Evolutionary conservation across 164 flowering plant species (phyloP).

Genomic region (Malania oleifera): DNA sequence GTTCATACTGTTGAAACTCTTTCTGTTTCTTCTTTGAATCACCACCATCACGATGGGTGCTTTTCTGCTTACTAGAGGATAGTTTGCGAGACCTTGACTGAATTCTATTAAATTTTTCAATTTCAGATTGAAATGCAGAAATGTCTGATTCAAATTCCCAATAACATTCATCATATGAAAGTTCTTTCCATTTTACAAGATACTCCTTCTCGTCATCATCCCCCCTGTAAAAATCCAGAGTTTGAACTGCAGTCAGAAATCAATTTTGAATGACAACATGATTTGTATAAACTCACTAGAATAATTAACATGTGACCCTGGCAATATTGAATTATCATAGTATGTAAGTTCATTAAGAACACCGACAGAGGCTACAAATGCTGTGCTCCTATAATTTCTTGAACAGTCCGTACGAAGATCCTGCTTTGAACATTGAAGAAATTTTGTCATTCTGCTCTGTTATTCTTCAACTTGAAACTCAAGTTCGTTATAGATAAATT

Average conservation of each 20-base stretch:
- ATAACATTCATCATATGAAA: constrained; percentile 83
- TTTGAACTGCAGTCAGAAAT: constrained; percentile 5
- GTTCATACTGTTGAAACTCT: constrained; percentile 85
- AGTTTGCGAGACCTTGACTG: constrained; percentile 43
- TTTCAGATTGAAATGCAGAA: constrained; percentile 77
- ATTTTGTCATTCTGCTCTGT: too few species aligned
- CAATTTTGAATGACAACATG: not conserved
- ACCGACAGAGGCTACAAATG: too few species aligned
- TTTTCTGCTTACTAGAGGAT: constrained; percentile 52
- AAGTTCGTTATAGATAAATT: too few species aligned
- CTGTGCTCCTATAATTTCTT: too few species aligned
- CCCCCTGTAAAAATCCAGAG: constrained; percentile 39
- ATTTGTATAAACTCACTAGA: not conserved
- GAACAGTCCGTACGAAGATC: too few species aligned
- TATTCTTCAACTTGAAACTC: too few species aligned
- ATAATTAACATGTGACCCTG: too few species aligned
- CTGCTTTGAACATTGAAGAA: too few species aligned
- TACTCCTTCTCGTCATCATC: constrained; percentile 72
- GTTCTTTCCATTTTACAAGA: constrained; percentile 94
- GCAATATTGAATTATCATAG: too few species aligned
- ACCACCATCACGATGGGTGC: constrained; percentile 32
- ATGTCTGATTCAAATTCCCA: constrained; percentile 93
- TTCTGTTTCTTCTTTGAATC: constrained; percentile 55
- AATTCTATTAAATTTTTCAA: constrained; percentile 58
- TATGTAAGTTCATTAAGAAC: too few species aligned